Conservation (phyloP, 495 filamentous ascomycete species). For the Massariosphaeria phaeospora region DNA sequence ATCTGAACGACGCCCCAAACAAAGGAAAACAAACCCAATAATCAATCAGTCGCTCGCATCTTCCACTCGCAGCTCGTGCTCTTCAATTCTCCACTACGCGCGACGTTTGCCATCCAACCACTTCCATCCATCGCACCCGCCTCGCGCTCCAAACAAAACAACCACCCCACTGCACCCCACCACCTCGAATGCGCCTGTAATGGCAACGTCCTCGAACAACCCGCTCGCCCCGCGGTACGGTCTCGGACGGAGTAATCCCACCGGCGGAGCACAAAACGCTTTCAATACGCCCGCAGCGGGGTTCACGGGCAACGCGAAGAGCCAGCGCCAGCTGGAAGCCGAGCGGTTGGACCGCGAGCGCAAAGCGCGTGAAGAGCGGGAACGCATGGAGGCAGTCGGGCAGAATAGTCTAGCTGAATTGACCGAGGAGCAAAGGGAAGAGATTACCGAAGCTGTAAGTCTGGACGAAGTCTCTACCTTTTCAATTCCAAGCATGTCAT, state of each 20-base stretch:
- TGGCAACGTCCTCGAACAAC: constrained; percentile 31
- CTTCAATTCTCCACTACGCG: too few species aligned
- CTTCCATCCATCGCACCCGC: not conserved
- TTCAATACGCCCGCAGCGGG: constrained; percentile 20
- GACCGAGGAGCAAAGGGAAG: constrained; percentile 81
- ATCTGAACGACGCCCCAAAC: constrained; percentile 14
- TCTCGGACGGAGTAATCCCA: constrained; percentile 18
- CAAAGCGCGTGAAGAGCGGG: constrained; percentile 40
- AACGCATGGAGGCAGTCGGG: constrained; percentile 39
- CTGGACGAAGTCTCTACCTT: not conserved
- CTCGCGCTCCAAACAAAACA: not conserved
- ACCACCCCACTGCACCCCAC: not conserved
- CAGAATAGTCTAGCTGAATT: constrained; percentile 45
- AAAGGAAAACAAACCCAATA: not conserved
- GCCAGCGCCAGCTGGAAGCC: constrained; percentile 38
- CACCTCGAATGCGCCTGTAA: not conserved
- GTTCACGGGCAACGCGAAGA: constrained; percentile 17
- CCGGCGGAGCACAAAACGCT: constrained; percentile 16
- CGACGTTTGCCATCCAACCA: not conserved
- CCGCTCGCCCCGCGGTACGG: constrained; percentile 18
- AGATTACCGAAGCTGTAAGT: constrained; percentile 82
- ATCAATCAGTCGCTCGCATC: too few species aligned
- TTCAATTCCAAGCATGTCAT: not conserved
- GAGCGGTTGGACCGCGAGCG: constrained; percentile 40
- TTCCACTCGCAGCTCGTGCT: too few species aligned